Evolutionary conservation across 1,284 basidiomycete species (phyloP), one percentile per base, ranked within the genome.

Genomic region (Sporisorium exsertum): DNA sequence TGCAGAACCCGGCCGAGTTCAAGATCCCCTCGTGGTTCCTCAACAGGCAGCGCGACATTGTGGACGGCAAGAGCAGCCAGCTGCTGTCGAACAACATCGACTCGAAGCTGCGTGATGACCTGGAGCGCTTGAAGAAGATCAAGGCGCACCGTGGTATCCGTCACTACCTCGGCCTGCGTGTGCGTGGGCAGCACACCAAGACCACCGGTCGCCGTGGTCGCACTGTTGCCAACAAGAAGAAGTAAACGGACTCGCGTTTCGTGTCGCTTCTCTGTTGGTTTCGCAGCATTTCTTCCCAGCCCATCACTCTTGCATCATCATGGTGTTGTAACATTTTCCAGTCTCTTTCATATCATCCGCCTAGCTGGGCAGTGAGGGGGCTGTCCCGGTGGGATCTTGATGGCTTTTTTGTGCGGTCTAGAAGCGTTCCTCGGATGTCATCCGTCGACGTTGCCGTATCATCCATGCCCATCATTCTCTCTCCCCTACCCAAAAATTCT

Each of bases 21-120:
- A 99, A 99, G 90, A 98, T 99, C 87, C 94, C 96, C 45, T 90
- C 91, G 58, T 99, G 97, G 97, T 98, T 99, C 91, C 88, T 99
- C 87, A 99, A 99, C 91, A 93, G 97, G 88, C 96, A 99, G 88
- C 93, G 94, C 87, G 96, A 99, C 87, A 95, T 98, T 72, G 91
- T 94, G 80, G 95, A 98, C 84, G 97, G 97, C 87, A 99, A 98
- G 89, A 92, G 95, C 89, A 91, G 90, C 66, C 97, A 99, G 88
- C 92, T 97, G 75, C 89, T 99, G 66, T 98, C 97, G 78, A 99
- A 99, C 90, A 91, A 90, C 84, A 94, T 99, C 77, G 97, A 99
- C 90, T 96, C 95, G 79, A 98, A 98, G 89, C 89, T 98, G 80
- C 94, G 97, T 89, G 97, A 99, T 66, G 97, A 99, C 87, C 90